Percentiles rank a stretch among this genome's conserved stretches.
These are phyloP conservation scores for Malus sylvestris DNA, from an alignment of 306 rosid genomes.

Conservation along the genomic window DNA sequence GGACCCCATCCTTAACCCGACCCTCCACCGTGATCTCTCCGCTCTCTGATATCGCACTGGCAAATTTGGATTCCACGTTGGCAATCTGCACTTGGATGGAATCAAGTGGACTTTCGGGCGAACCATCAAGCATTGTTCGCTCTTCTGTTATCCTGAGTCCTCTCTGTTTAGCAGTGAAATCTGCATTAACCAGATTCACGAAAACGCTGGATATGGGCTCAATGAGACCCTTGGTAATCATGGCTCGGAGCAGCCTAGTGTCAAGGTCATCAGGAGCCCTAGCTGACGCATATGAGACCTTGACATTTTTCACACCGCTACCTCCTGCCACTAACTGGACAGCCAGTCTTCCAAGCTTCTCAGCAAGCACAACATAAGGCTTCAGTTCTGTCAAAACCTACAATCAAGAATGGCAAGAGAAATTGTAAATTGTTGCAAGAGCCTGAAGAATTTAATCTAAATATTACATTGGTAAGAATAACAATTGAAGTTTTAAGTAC, in stretches of 20 bases:
- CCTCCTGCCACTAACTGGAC: constrained; percentile 98
- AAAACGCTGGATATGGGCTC: constrained; percentile 92
- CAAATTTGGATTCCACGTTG: constrained; percentile 85
- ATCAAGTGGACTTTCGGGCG: constrained; percentile 83
- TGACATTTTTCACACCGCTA: constrained; percentile 86
- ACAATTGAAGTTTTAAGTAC: neutral
- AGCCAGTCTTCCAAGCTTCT: constrained; percentile 89
- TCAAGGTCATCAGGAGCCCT: constrained; percentile 98
- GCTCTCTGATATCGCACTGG: constrained; percentile 80
- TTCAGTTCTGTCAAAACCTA: constrained; percentile 84
- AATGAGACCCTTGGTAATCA: constrained; percentile 94
- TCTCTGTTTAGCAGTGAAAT: constrained; percentile 94
- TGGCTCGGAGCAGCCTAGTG: constrained; percentile 94
- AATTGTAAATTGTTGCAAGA: neutral
- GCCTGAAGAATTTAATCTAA: neutral
- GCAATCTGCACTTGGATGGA: constrained; percentile 87
- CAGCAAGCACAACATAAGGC: constrained; percentile 87
- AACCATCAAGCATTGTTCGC: constrained; percentile 65
- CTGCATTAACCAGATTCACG: constrained; percentile 93
- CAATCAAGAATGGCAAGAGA: neutral
- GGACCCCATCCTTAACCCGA: constrained; percentile 78
- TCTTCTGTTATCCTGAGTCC: constrained; percentile 88
- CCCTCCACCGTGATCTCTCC: constrained; percentile 93
- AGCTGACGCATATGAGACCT: constrained; percentile 77
- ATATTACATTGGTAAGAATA: neutral